phyloP scores from a whole-genome alignment of 257 asterid genomes.

The Haberlea rhodopensis region DNA sequence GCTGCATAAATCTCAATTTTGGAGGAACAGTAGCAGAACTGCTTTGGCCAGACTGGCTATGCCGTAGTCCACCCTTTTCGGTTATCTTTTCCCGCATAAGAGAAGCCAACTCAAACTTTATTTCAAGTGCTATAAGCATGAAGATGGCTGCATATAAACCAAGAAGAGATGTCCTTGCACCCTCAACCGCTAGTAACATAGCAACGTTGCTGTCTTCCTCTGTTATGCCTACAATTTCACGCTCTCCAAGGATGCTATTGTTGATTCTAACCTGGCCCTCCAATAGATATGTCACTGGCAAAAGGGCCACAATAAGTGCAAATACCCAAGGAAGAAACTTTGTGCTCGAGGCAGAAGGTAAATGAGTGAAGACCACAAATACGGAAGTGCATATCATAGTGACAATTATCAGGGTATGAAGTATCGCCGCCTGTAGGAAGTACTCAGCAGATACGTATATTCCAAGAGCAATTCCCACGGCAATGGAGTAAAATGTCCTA shows the following conservation, averaged over 20 bases:
- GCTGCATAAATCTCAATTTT: conserved; percentile 90
- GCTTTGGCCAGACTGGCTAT: conserved; percentile 68
- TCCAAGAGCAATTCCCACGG: conserved; percentile 87
- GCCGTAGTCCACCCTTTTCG: conserved; percentile 70
- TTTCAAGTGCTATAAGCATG: conserved; percentile 96
- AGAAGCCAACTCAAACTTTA: conserved; percentile 91
- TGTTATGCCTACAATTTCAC: conserved; percentile 43
- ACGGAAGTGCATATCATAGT: conserved; percentile 89
- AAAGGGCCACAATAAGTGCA: conserved; percentile 94
- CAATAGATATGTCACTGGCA: conserved; percentile 89
- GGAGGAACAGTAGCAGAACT: conserved; percentile 70
- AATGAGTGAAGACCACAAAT: conserved; percentile 90
- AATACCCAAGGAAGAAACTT: conserved; percentile 92
- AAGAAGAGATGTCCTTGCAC: conserved; percentile 93
- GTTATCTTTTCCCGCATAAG: conserved; percentile 67
- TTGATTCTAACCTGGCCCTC: conserved; percentile 91
- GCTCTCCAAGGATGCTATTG: conserved; percentile 52
- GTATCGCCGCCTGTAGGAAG: conserved; percentile 81
- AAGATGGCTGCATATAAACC: conserved; percentile 92
- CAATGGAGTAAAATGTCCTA: conserved; percentile 72
- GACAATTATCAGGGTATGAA: conserved; percentile 78
- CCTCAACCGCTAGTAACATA: conserved; percentile 80
- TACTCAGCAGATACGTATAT: conserved; percentile 87
- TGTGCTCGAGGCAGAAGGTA: conserved; percentile 97
- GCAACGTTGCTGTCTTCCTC: conserved; percentile 83